These are phyloP conservation scores for Candida sakaeoensis DNA, from an alignment of 805 yeast species.

Conservation along the genomic window DNA sequence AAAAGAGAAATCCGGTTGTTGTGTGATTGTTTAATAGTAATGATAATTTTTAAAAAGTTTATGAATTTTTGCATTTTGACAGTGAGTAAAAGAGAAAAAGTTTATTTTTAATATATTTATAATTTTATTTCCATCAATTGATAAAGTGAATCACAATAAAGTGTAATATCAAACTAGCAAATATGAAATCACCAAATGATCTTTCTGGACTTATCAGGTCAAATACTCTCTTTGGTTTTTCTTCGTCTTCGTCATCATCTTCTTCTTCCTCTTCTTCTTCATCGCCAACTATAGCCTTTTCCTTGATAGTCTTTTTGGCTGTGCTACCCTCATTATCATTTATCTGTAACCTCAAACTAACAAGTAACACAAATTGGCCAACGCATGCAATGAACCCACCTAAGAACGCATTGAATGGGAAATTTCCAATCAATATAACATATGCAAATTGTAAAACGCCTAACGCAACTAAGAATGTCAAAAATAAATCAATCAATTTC, in stretches of 20 bases:
- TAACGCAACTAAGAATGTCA: conserved; percentile 66
- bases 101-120: too few species aligned
- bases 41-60: neutral
- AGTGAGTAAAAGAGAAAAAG: too few species aligned
- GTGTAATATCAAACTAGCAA: conserved; percentile 86
- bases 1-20: conserved; percentile 35
- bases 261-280: conserved; percentile 11
- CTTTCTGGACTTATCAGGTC: conserved; percentile 34
- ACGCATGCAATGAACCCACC: conserved; percentile 92
- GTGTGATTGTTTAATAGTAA: conserved; percentile 26
- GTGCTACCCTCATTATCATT: conserved; percentile 13
- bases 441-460: conserved; percentile 80
- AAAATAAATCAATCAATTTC: conserved; percentile 72
- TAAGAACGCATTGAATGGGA: conserved; percentile 95
- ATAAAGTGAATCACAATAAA: conserved; percentile 88
- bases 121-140: conserved; percentile 47
- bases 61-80: too few species aligned
- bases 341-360: conserved; percentile 73
- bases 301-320: too few species aligned
- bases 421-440: conserved; percentile 74
- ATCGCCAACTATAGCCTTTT: too few species aligned
- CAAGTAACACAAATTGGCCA: conserved; percentile 91
- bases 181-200: conserved; percentile 83
- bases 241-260: conserved; percentile 10
- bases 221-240: conserved; percentile 11